Evolutionary conservation across 1,284 basidiomycete species (phyloP).

Genomic region (Ustilago nuda): DNA sequence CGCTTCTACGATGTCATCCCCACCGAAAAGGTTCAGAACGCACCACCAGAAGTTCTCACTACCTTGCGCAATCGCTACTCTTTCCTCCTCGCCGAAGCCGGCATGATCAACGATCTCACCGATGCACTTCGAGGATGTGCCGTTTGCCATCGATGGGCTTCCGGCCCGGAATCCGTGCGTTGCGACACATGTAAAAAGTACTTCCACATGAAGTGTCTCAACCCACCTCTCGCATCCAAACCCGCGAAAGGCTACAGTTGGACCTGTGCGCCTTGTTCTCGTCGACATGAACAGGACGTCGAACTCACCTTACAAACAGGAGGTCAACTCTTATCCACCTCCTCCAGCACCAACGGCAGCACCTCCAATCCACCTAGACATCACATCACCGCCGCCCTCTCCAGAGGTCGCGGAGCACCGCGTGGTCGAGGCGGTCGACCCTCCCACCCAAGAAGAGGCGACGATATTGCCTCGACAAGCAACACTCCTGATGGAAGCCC

Average conservation of each 20-base stretch:
- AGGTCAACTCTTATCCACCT: slow-evolving; percentile 28
- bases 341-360: slow-evolving; percentile 19
- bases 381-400: slow-evolving; percentile 24
- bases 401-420: slow-evolving; percentile 37
- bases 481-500: slow-evolving; percentile 47
- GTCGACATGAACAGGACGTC: slow-evolving; percentile 86
- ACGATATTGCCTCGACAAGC: slow-evolving; percentile 37
- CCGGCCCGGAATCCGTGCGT: slow-evolving; percentile 79
- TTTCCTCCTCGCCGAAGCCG: slow-evolving; percentile 92
- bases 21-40: slow-evolving; percentile 85
- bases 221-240: slow-evolving; percentile 91
- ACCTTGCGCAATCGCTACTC: slow-evolving; percentile 84
- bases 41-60: slow-evolving; percentile 67
- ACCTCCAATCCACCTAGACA: slow-evolving; percentile 18
- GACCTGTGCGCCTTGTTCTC: slow-evolving; percentile 93
- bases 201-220: slow-evolving; percentile 95
- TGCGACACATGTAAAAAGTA: slow-evolving; percentile 93
- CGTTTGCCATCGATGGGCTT: slow-evolving; percentile 86
- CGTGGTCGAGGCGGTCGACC: slow-evolving; percentile 23
- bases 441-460: slow-evolving; percentile 22
- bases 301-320: slow-evolving; percentile 71
- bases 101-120: slow-evolving; percentile 88
- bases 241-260: slow-evolving; percentile 97
- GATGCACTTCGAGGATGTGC: slow-evolving; percentile 86
- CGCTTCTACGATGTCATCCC: slow-evolving; percentile 97